Base-by-base conservation (phyloP, 75 land plant genomes). In the Adiantum capillusveneris region DNA sequence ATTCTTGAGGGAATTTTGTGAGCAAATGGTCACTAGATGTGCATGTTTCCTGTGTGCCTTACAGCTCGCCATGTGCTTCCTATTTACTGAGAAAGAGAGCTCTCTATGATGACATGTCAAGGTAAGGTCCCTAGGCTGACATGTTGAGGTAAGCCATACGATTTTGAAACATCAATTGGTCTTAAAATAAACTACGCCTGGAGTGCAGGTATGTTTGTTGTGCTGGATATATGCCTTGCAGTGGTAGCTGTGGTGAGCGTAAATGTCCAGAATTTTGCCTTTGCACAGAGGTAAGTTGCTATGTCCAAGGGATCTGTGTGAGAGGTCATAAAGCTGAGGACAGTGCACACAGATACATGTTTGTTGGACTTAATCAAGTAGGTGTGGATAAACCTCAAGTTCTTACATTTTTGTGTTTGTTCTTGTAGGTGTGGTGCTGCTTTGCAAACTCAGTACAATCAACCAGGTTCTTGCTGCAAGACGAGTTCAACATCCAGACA, bases 181-280 rank as follows among this genome's bases (percentile, higher is more conserved):
- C n/a, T n/a, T n/a, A n/a, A n/a, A n/a, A n/a, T n/a, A n/a, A n/a
- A n/a, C 19, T 25, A 21, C 20, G 42, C 5, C 50, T 2, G 46
- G 43, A 29, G 39, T 63, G 37, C 53, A 88, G 96, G 58, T 90
- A 90, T 65, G 60, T 45, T 22, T 90, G 96, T 56, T 90, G 96
- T 71, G 96, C 77, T 22, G 96, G 96, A 0, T 88, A 82, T 48
- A 77, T 90, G 83, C 96, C 96, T 13, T 90, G 96, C 68, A 90
- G 96, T 66, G 96, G 96, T 9, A 76, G 66, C 14, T 90, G 96
- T 61, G 96, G 96, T 31, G 96, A 90, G 68, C 71, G 76, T 26
- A 59, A 50, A 0, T 90, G 96, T 68, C 96, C 96, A 34, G 88
- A 90, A 53, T 61, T 85, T 61, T 88, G 93, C 59, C 81, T 86